Evolutionary conservation across 2,329 filamentous ascomycete genomes (phyloP), one percentile per base, ranked within the genome.

Genomic region (Peltaster fructicola): DNA sequence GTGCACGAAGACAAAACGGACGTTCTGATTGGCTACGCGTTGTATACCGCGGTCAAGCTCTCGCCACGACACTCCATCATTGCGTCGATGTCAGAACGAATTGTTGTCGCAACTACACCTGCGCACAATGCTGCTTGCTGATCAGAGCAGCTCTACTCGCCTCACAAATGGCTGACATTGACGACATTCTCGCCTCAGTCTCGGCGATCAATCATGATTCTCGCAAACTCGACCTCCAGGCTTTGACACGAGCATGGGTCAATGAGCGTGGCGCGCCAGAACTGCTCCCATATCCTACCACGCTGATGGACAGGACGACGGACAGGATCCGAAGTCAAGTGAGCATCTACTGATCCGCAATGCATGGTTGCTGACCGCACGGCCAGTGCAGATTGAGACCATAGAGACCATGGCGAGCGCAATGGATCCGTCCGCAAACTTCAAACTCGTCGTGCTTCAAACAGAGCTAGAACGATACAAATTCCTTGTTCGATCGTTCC

Each of bases 401-500:
- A 55, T 63, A 14, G 61, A 63, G 41, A 50, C 58, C 33, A 49
- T 84, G 63, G 85, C 77, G 8, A 77, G 76, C 33, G 73, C 78
- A 44, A 76, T 84, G 69, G 82, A 91, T 43, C 77, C 84, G 22
- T 82, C 78, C 51, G 74, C 79, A 35, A 95, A 92, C 49, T 92
- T 98, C 50, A 71, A 72, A 32, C 72, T 95, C 44, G 92, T 93
- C 23, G 76, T 98, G 33, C 73, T 93, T 27, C 88, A 98, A 58
- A 95, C 90, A 5, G 88, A 98, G 55, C 67, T 98, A 27, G 84
- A 93, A 50, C 65, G 88, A 22, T 90, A 79, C 54, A 92, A 92
- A 55, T 98, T 82, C 45, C 63, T 98, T 12, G 67, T 95, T 10
- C 66, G 88, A 32, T 76, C 77, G 36, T 75, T 85, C 36, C 53